Evolutionary conservation across 1,284 basidiomycete species (phyloP), one percentile per base, ranked within the genome.

Genomic region (Tranzscheliella williamsii): DNA sequence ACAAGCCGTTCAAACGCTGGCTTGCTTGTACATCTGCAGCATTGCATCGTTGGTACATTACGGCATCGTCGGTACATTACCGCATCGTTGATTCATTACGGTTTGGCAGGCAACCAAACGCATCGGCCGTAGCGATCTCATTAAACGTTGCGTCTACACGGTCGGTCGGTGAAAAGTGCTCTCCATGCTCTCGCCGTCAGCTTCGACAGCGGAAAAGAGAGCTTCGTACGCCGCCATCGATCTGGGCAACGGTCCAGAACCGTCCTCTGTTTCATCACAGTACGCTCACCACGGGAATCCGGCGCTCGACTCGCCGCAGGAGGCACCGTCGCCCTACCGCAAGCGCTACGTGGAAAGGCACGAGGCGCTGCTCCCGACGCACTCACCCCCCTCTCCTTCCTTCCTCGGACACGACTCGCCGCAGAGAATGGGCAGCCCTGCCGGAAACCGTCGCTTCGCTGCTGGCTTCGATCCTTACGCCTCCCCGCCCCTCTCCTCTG

Each of bases 391-490:
- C 4, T 7, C 49, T 2, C 26, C 49, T 1, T 27, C 46, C 12
- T 47, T 35, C n/a, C 36, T 42, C n/a, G 34, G 24, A 8, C 46
- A 57, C 7, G 51, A 55, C 30, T 55, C 58, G 35, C 48, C 52
- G 4, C 17, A 34, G 12, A 56, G 44, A 9, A 57, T 53, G 53
- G 27, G 26, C 26, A 53, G 50, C 20, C 46, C 60, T 6, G 53
- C 45, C 11, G 24, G 44, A 3, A 54, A 32, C 17, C 49, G 61
- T 13, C 61, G 61, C 26, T 65, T 65, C 30, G 55, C 55, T 1
- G 61, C 61, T 20, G 61, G 61, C 27, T 65, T 65, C 21, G 61
- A 65, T 33, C 61, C 61, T 12, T 60, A 55, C 26, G n/a, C 43
- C 12, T 30, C 47, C 11, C 21, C 20, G 29, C 26, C 27, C 7